Conservation (phyloP, 768 basidiomycete genomes). For the Coprinellus aureogranulatus region DNA sequence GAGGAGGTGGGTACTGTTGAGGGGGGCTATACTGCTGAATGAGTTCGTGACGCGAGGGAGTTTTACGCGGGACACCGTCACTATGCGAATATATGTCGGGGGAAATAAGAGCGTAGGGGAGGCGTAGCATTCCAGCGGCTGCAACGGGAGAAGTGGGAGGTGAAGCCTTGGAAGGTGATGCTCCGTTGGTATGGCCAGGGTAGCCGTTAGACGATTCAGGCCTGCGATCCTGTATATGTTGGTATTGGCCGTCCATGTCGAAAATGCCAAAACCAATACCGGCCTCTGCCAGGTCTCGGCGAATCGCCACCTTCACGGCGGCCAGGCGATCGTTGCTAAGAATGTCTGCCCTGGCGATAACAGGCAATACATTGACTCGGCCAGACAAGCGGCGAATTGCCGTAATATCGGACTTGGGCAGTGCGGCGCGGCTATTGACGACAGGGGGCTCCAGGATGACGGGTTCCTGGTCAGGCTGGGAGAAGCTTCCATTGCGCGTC, state of each 20-base stretch:
- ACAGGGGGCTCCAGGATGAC: slow-evolving; percentile 80
- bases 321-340: slow-evolving; percentile 80
- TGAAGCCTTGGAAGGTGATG: slow-evolving; percentile 47
- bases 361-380: slow-evolving; percentile 85
- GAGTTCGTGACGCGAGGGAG: slow-evolving; percentile 66
- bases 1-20: slow-evolving; percentile 35
- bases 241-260: slow-evolving; percentile 64
- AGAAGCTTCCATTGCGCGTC: slow-evolving; percentile 67
- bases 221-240: slow-evolving; percentile 38
- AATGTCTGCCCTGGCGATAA: slow-evolving; percentile 77
- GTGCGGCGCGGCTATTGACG: slow-evolving; percentile 66
- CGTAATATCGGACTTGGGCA: slow-evolving; percentile 69
- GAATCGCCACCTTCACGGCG: slow-evolving; percentile 76
- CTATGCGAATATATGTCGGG: slow-evolving; percentile 84
- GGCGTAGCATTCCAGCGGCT: slow-evolving; percentile 52
- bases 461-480: slow-evolving; percentile 68
- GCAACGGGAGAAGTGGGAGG: slow-evolving; percentile 68
- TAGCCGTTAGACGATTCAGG: slow-evolving; percentile 57
- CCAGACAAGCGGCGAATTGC: slow-evolving; percentile 77
- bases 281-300: slow-evolving; percentile 76
- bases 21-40: slow-evolving; percentile 72
- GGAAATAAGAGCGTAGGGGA: slow-evolving; percentile 83
- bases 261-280: slow-evolving; percentile 90
- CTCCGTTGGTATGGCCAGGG: slow-evolving; percentile 47
- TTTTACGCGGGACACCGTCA: slow-evolving; percentile 64